Percentiles rank a stretch among this genome's conserved stretches.
These are phyloP conservation scores for Durio zibethinus DNA, from an alignment of 345 rosid genomes.

Conservation along the genomic window DNA sequence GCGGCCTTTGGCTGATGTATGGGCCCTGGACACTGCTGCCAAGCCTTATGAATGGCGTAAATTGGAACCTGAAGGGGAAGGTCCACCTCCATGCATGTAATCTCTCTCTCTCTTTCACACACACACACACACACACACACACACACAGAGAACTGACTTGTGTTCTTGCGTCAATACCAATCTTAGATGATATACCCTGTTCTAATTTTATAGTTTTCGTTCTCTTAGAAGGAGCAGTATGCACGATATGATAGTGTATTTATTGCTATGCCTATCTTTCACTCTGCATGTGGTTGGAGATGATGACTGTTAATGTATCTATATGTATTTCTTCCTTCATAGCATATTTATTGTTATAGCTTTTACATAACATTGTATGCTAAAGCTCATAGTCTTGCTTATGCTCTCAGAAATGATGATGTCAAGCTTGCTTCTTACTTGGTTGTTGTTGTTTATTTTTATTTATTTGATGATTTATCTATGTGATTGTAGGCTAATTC, in stretches of 20 bases:
- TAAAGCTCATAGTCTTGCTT: background rate
- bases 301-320: background rate
- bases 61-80: constrained; percentile 99
- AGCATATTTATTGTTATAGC: background rate
- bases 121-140: background rate
- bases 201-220: background rate
- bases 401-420: background rate
- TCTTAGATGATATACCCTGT: background rate
- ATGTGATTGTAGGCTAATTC: background rate
- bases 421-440: background rate
- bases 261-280: background rate
- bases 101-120: constrained; percentile 11
- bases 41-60: constrained; percentile 99
- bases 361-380: background rate
- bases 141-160: background rate
- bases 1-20: constrained; percentile 96
- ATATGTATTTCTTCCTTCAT: background rate
- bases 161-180: background rate
- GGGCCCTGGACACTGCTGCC: constrained; percentile 99
- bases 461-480: background rate
- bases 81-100: constrained; percentile 99
- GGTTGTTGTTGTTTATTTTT: background rate
- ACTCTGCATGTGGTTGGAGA: background rate
- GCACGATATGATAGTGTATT: background rate
- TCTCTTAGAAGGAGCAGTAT: background rate